Conservation (phyloP, 352 stramenopile genomes). For the Globisporangium ultimum region DNA sequence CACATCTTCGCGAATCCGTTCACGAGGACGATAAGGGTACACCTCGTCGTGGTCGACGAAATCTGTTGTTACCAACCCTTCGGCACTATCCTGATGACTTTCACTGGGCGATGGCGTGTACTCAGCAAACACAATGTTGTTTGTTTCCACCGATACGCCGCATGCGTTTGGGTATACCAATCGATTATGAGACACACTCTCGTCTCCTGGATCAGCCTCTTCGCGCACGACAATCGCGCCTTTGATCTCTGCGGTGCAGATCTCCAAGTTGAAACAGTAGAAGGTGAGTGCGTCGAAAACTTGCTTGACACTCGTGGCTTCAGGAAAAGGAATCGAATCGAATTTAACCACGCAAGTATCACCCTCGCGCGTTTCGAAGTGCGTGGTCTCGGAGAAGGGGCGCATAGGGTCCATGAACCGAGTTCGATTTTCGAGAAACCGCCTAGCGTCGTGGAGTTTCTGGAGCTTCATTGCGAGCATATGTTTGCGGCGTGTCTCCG, state of each 20-base stretch:
- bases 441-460: conserved; percentile 1
- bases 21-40: background rate
- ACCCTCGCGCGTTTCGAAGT: background rate
- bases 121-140: conserved; percentile 3
- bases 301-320: conserved; percentile 6
- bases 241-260: background rate
- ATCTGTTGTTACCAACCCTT: background rate
- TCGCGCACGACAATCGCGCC: background rate
- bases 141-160: background rate
- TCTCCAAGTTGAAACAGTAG: conserved; percentile 4
- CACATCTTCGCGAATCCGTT: background rate
- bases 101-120: background rate
- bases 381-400: conserved; percentile 2
- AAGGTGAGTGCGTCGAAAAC: conserved; percentile 3
- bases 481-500: background rate
- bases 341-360: background rate
- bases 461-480: background rate
- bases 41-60: conserved; percentile 4
- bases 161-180: background rate
- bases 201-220: background rate
- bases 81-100: background rate
- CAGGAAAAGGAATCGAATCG: background rate
- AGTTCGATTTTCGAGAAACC: background rate
- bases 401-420: background rate
- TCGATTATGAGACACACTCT: background rate